Base-by-base conservation (phyloP, 2,329 filamentous ascomycete genomes). In the Eurotiales sp. region DNA sequence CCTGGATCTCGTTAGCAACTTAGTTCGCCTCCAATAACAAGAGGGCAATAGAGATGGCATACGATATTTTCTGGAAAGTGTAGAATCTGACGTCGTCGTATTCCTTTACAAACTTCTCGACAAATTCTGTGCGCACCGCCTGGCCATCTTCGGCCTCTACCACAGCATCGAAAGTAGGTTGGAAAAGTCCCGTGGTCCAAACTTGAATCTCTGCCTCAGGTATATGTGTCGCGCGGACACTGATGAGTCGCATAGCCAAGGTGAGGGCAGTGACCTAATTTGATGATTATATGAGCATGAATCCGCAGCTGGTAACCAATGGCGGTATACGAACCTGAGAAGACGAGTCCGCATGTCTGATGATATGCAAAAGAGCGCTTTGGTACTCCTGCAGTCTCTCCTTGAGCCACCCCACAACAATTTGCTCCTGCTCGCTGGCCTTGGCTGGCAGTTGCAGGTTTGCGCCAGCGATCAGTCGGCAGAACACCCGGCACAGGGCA, bases 1-100 rank as follows among this genome's bases (percentile, higher is more conserved):
- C 46, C 71, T 73, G 30, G 15, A n/a, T n/a, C n/a, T 2, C 6
- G 30, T 44, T 34, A 54, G 34, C 5, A 22, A n/a, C n/a, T n/a
- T n/a, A n/a, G n/a, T n/a, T n/a, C n/a, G n/a, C n/a, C n/a, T n/a
- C n/a, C n/a, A n/a, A n/a, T 12, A 14, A 37, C 22, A 41, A 8
- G 43, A 10, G 51, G 14, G 15, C 17, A 36, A 27, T 41, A 4
- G 14, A 10, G 15, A 61, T 23, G 55, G 76, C 84, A 60, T 80
- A 89, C 85, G 81, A 81, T 59, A 95, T 75, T 12, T 82, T 81
- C 61, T 84, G 79, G 64, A 95, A 88, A 0, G 90, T 89, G 67
- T 87, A 90, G 67, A 86, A 95, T 57, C 89, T 80, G 54, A 96
- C 78, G 68, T 97, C 93, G 62, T 93, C 87, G 64, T 85, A 90